These are phyloP conservation scores for Phalaenopsis aphrodite DNA, from an alignment of 106 monocot species.

Conservation along the genomic window DNA sequence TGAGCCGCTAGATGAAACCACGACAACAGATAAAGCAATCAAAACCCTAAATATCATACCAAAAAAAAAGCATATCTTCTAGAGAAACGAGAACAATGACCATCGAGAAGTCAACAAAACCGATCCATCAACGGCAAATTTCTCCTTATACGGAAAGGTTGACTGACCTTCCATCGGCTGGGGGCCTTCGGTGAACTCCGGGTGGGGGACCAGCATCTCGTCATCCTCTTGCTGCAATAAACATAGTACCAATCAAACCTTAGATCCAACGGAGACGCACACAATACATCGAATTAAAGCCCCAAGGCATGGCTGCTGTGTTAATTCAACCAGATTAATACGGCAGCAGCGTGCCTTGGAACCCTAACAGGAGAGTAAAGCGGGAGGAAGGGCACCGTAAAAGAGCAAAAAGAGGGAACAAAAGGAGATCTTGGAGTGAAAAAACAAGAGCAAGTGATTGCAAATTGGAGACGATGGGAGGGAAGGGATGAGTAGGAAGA, in stretches of 20 bases:
- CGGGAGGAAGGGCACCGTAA: not conserved
- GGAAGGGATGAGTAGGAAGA: not conserved
- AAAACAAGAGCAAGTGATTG: not conserved
- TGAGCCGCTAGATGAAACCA: slow-evolving; percentile 33
- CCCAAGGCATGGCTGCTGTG: not conserved
- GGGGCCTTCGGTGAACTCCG: slow-evolving; percentile 29
- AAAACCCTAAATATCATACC: not conserved
- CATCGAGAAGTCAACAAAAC: not conserved
- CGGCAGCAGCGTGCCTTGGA: not conserved
- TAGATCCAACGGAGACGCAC: slow-evolving; percentile 22
- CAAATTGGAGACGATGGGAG: slow-evolving; percentile 1
- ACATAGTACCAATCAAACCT: slow-evolving; percentile 11
- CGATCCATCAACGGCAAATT: not conserved
- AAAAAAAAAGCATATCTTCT: not conserved
- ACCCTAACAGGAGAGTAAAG: slow-evolving; percentile 7
- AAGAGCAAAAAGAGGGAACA: not conserved
- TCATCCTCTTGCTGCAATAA: slow-evolving; percentile 41
- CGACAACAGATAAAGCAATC: slow-evolving; percentile 4
- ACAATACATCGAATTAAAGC: slow-evolving; percentile 11
- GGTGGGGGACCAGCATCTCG: slow-evolving; percentile 42
- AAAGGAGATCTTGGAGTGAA: not conserved
- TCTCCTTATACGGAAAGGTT: not conserved
- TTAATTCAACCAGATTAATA: not conserved
- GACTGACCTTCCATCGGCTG: slow-evolving; percentile 47
- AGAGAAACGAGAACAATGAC: slow-evolving; percentile 4